Conservation (phyloP, 106 monocot species). For the Acorus gramineus region DNA sequence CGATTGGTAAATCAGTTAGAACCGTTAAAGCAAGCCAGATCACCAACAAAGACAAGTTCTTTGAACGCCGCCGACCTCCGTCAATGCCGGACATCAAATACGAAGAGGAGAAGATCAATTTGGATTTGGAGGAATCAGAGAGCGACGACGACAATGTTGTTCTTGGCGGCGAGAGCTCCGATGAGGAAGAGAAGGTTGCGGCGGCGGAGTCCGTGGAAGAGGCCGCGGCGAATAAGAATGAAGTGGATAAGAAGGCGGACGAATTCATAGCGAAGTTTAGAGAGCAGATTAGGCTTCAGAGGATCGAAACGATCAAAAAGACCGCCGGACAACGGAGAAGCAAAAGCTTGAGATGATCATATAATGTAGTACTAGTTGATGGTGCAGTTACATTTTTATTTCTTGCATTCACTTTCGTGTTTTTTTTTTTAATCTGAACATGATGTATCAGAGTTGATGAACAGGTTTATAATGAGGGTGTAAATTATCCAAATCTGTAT, state of each 20-base stretch:
- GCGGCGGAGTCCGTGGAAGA: slow-evolving; percentile 8
- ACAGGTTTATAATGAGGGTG: too few species aligned
- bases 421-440: too few species aligned
- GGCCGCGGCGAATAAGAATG: slow-evolving; percentile 34
- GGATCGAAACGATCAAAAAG: slow-evolving; percentile 84
- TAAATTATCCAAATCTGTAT: too few species aligned
- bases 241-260: slow-evolving; percentile 97
- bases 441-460: too few species aligned
- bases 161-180: neutral
- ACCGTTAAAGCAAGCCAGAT: slow-evolving; percentile 10
- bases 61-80: neutral
- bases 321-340: slow-evolving; percentile 28
- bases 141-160: slow-evolving; percentile 1
- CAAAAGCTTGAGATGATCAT: neutral
- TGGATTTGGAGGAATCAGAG: slow-evolving; percentile 21
- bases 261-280: slow-evolving; percentile 97
- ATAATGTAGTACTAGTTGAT: too few species aligned
- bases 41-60: neutral
- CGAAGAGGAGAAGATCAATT: slow-evolving; percentile 26
- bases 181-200: neutral
- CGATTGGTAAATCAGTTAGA: slow-evolving; percentile 26
- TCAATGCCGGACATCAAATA: neutral
- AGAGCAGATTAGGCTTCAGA: slow-evolving; percentile 91
- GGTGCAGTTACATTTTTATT: too few species aligned
- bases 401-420: too few species aligned